A percentile compares a stretch with the other conserved stretches of the same genome.
phyloP scores from a whole-genome alignment of 208 protist genomes.

The Trypanosoma avium region DNA sequence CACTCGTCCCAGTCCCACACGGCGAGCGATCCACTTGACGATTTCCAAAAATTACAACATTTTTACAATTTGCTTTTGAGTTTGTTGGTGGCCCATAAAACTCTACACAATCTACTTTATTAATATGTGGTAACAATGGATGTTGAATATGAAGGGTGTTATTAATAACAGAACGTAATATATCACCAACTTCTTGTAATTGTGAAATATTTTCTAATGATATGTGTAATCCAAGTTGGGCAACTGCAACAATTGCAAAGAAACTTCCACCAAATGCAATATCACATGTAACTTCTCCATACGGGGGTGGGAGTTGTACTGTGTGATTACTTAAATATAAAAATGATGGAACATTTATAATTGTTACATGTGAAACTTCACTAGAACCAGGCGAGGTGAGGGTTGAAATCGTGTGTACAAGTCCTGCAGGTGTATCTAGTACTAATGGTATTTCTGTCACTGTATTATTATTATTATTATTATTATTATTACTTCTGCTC shows the following conservation, averaged over 20 bases:
- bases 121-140: conserved; percentile 16
- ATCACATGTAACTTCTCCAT: conserved; percentile 12
- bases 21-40: conserved; percentile 16
- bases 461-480: too few relatives aligned
- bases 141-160: conserved; percentile 6
- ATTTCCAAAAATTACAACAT: conserved; percentile 22
- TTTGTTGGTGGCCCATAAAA: conserved; percentile 11
- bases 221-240: conserved; percentile 1
- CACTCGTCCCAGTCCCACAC: conserved; percentile 17
- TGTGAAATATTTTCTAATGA: background rate
- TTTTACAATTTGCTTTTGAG: background rate
- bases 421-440: conserved; percentile 15
- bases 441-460: background rate
- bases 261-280: conserved; percentile 20
- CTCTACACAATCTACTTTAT: conserved; percentile 11
- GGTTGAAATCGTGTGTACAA: background rate
- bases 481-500: too few relatives aligned
- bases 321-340: conserved; percentile 1
- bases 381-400: background rate
- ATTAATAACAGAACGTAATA: conserved; percentile 3
- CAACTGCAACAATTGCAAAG: conserved; percentile 11
- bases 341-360: conserved; percentile 14
- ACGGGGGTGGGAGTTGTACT: conserved; percentile 4
- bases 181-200: conserved; percentile 4
- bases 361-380: conserved; percentile 6